These are phyloP conservation scores for Acanthamoeba royreba DNA, from an alignment of 208 protist genomes.

Conservation along the genomic window DNA sequence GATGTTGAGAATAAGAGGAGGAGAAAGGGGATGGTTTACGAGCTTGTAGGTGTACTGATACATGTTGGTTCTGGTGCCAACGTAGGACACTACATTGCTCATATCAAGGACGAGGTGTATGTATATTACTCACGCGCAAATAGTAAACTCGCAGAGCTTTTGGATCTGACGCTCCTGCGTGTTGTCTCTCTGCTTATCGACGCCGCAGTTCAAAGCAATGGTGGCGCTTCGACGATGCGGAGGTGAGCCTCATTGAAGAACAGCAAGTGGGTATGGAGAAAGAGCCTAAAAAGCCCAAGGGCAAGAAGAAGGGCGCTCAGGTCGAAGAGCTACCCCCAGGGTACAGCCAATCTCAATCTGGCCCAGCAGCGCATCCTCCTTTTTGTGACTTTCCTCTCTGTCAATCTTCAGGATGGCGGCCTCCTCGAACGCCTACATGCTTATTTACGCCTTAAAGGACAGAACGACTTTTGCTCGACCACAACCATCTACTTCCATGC, in stretches of 20 bases:
- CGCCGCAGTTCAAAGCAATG: not conserved
- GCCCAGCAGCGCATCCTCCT: not conserved
- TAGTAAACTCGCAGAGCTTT: not conserved
- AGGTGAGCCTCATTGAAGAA: not conserved
- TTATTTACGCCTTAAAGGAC: conserved; percentile 27
- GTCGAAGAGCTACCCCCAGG: too few species aligned
- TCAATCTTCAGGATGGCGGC: not conserved
- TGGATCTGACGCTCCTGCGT: not conserved
- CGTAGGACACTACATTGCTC: conserved; percentile 40
- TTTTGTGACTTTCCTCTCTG: not conserved
- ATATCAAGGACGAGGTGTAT: conserved; percentile 26
- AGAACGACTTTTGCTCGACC: not conserved
- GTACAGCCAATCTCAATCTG: not conserved
- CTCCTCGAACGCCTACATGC: conserved; percentile 42
- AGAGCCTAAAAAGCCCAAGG: not conserved
- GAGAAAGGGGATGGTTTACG: conserved; percentile 19
- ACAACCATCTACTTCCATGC: not conserved
- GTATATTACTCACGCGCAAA: not conserved
- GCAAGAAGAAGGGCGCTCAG: not conserved
- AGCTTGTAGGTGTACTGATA: conserved; percentile 21
- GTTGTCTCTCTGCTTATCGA: not conserved
- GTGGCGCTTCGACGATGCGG: conserved; percentile 47
- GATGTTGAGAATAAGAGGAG: conserved; percentile 26
- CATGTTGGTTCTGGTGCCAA: conserved; percentile 26
- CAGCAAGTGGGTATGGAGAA: not conserved